These are phyloP conservation scores for Xylaria sp. DNA, from an alignment of 2,329 filamentous ascomycete genomes.

Conservation along the genomic window DNA sequence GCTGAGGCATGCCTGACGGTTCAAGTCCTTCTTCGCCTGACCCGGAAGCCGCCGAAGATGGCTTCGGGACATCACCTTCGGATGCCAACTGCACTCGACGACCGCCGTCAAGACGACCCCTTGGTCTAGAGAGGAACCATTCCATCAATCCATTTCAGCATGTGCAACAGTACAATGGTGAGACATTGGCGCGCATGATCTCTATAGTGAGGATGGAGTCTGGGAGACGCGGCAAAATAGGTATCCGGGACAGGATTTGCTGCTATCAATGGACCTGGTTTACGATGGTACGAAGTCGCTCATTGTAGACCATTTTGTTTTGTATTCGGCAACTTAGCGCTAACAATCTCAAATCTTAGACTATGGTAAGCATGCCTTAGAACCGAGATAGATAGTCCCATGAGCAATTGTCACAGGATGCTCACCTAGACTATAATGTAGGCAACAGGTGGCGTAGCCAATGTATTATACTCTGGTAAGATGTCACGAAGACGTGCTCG, in stretches of 20 bases:
- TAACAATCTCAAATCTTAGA: neutral
- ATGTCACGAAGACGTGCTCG: neutral
- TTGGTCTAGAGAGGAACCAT: constrained; percentile 26
- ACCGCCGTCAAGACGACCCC: constrained; percentile 18
- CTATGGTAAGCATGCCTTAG: neutral
- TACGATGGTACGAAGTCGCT: constrained; percentile 54
- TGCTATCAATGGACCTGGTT: constrained; percentile 78
- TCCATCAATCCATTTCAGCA: constrained; percentile 20
- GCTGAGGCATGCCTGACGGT: constrained; percentile 32
- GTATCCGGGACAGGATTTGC: constrained; percentile 56
- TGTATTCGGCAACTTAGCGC: neutral
- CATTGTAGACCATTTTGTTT: neutral
- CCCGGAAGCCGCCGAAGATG: constrained; percentile 33
- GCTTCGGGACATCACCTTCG: constrained; percentile 38
- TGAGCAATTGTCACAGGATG: neutral
- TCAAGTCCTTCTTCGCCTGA: constrained; percentile 28
- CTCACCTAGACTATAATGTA: constrained; percentile 37
- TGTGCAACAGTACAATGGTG: constrained; percentile 25
- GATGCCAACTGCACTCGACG: constrained; percentile 33
- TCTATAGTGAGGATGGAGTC: constrained; percentile 38
- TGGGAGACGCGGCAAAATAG: constrained; percentile 42
- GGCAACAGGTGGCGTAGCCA: constrained; percentile 63
- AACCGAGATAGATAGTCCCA: neutral
- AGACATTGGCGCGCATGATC: constrained; percentile 45
- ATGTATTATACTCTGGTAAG: constrained; percentile 60